Base-by-base conservation (phyloP, 352 stramenopile genomes). In the Halophytophthora polymorphica region DNA sequence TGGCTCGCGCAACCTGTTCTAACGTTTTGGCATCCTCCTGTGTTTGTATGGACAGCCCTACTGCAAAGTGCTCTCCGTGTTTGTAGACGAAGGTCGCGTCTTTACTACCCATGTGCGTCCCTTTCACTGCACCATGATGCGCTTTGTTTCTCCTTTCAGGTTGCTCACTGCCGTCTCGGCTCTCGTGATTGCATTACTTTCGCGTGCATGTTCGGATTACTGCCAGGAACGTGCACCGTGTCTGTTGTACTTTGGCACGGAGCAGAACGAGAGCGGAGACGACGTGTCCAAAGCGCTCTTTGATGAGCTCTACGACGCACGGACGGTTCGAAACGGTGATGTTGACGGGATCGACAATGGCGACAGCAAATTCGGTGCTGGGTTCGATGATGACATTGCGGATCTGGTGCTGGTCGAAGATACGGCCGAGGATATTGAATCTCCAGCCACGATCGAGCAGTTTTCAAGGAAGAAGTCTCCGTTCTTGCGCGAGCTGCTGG, bases 21-120 rank as follows among this genome's bases (percentile, higher is more conserved):
- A 34, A 6, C 7, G 7, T 25, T 17, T 37, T 45, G 11, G 3
- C 15, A 25, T 21, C 11, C 3, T 45, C 38, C 23, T 38, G 43
- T 19, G 7, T 14, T 57, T 14, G 6, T 22, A 28, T 37, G 34
- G 22, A 18, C 40, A 88, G 77, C 56, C 65, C 0, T 93, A 83
- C 51, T 86, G 75, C 53, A 80, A 73, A 23, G 73, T 93, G 14
- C 53, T 68, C 8, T 69, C 76, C 6, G 61, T 90, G 10, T 81
- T 82, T 50, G 66, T 58, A 6, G 64, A 63, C 6, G 83, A 93
- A 71, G 83, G 80, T 13, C 77, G 73, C 8, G 80, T 91, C 34
- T 93, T 93, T 65, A 90, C 62, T 50, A 93, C 83, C n/a, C 73
- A 88, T 19, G 76, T 87, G 69, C 18, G 67, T 54, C 13, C 37